These are phyloP conservation scores for Phytophthora chlamydospora DNA, from an alignment of 352 stramenopile species.

Conservation along the genomic window DNA sequence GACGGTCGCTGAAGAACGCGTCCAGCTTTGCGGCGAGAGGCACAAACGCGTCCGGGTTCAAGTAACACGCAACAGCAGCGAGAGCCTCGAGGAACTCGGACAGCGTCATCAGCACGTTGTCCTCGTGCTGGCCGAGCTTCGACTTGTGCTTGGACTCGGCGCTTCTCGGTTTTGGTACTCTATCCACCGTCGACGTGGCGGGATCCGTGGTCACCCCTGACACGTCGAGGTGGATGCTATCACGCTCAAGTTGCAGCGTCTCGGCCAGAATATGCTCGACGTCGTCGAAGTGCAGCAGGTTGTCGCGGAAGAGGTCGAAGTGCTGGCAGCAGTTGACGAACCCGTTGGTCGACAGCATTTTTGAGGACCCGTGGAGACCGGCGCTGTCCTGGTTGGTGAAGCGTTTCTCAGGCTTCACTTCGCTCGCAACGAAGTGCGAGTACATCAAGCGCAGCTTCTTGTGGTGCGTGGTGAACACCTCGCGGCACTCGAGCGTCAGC, in stretches of 20 bases:
- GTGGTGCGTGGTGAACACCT: conserved; percentile 58
- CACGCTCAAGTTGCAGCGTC: conserved; percentile 64
- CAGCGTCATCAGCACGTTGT: conserved; percentile 55
- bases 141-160: conserved; percentile 7
- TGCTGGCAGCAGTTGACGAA: conserved; percentile 55
- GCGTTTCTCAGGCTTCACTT: conserved; percentile 7
- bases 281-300: conserved; percentile 65
- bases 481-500: conserved; percentile 53
- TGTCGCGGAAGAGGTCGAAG: conserved; percentile 62
- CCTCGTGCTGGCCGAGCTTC: conserved; percentile 14
- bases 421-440: conserved; percentile 39
- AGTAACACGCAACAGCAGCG: conserved; percentile 63
- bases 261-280: conserved; percentile 66
- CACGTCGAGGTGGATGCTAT: conserved; percentile 52
- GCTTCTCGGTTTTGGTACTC: neutral
- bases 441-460: conserved; percentile 54
- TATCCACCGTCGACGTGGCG: neutral
- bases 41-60: conserved; percentile 64
- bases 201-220: neutral
- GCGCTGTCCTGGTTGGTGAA: conserved; percentile 15
- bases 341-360: conserved; percentile 58
- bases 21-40: conserved; percentile 63
- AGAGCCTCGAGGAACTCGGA: conserved; percentile 67
- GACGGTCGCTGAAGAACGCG: conserved; percentile 55
- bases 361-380: conserved; percentile 5